Evolutionary conservation across 116 monocot species (phyloP).

Genomic region (Phalaenopsis hybrid): DNA sequence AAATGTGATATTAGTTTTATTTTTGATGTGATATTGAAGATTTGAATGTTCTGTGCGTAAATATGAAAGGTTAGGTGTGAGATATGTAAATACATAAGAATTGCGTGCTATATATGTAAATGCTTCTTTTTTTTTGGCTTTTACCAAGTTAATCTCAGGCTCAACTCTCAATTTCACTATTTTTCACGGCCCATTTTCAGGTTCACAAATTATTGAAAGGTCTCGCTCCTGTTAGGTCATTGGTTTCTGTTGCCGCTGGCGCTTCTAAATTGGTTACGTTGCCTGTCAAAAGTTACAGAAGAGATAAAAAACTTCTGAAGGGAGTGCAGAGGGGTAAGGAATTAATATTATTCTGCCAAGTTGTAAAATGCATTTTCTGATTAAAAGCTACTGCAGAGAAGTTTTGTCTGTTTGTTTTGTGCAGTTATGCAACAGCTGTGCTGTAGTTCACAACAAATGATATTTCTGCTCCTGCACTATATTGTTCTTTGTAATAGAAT

Average conservation of each 20-base stretch:
- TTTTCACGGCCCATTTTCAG: conserved; percentile 29
- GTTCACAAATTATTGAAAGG: conserved; percentile 94
- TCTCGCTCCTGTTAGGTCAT: conserved; percentile 73
- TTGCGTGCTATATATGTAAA: too few relatives aligned
- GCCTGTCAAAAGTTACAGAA: conserved; percentile 87
- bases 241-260: conserved; percentile 73
- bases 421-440: too few relatives aligned
- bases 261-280: conserved; percentile 83
- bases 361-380: background rate
- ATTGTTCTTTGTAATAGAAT: too few relatives aligned
- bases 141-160: background rate
- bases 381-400: background rate
- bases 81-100: too few relatives aligned
- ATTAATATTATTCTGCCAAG: background rate
- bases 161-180: background rate
- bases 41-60: too few relatives aligned
- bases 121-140: too few relatives aligned
- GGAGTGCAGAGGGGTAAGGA: conserved; percentile 89
- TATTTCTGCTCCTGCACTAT: too few relatives aligned
- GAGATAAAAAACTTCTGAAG: conserved; percentile 79
- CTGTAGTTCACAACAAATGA: too few relatives aligned
- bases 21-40: too few relatives aligned
- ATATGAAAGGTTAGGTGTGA: too few relatives aligned
- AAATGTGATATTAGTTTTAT: too few relatives aligned
- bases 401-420: too few relatives aligned